Base-by-base conservation (phyloP, 495 filamentous ascomycete species). In the Hyaloscypha hepaticicola region DNA sequence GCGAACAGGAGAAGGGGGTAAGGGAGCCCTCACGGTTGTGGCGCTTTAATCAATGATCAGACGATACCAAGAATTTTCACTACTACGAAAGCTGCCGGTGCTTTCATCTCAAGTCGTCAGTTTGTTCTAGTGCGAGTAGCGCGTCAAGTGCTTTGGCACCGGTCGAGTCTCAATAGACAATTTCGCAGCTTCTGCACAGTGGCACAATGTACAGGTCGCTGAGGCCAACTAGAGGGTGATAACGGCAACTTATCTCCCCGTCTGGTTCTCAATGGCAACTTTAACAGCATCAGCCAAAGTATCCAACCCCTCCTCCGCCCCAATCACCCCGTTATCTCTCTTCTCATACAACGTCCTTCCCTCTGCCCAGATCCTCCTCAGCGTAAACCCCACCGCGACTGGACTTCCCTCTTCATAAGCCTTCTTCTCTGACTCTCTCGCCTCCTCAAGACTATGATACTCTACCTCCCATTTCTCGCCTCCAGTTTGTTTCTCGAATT, bases 311-410 rank as follows among this genome's bases (percentile, higher is more conserved):
- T 80, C 74, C 22, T 76, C 78, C 1, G 75, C 62, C 1, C 77
- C 82, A 61, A 92, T 78, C 26, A 79, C 59, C 11, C 77, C 80
- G 70, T 92, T 91, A 67, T 89, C 88, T 22, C 85, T 81, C 74
- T 85, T 78, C 9, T 80, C 80, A 72, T 92, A 91, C 60, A 91
- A 69, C 1, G 89, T 91, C 1, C 88, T 85, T 0, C 89, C 89
- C 70, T 89, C 84, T 0, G 83, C 82, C 88, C 88, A 90, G 51
- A 91, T 91, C 26, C 88, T 78, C 56, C 84, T 75, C 67, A 90
- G 75, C 0, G 89, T 89, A 41, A 79, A 73, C 1, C 71, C 60
- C 0, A 83, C 85, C n/a, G 87, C 86, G 24, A 68, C 29, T 1
- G 86, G 84, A 48, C 77, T 74, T 0, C 77, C 77, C 26, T 77